These are phyloP conservation scores for Pythium utonaiense DNA, from an alignment of 352 stramenopile species.

Conservation along the genomic window DNA sequence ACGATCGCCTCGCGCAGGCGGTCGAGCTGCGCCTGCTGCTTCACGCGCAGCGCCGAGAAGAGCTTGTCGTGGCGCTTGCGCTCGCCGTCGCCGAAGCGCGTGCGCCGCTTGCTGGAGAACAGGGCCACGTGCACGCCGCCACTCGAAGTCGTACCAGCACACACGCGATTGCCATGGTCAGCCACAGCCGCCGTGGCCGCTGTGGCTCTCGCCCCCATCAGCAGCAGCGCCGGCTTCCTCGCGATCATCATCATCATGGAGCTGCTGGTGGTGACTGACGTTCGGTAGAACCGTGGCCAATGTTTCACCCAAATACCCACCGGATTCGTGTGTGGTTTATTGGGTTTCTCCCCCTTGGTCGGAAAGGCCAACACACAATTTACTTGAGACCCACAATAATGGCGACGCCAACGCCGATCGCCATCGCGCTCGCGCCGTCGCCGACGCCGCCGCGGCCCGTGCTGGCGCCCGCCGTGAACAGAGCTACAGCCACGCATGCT, in stretches of 20 bases:
- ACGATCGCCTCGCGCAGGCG: constrained; percentile 22
- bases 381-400: neutral
- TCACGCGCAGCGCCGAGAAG: constrained; percentile 28
- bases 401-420: constrained; percentile 7
- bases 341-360: too few relatives aligned
- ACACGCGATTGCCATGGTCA: too few relatives aligned
- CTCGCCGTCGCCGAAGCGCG: constrained; percentile 17
- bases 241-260: neutral
- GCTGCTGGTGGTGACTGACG: neutral
- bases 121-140: neutral
- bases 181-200: neutral
- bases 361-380: neutral
- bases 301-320: constrained; percentile 7
- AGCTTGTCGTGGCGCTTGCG: constrained; percentile 25
- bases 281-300: neutral
- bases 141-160: too few relatives aligned
- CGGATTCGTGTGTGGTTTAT: constrained; percentile 8
- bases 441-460: neutral
- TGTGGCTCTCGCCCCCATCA: neutral
- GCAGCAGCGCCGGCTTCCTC: neutral
- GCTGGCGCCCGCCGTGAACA: neutral
- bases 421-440: constrained; percentile 1
- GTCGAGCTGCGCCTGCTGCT: constrained; percentile 29
- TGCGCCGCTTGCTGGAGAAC: constrained; percentile 31
- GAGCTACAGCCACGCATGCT: neutral